A percentile compares a stretch with the other conserved stretches of the same genome.
Evolutionary conservation across 305 asterid species (phyloP).

Genomic region (Fraxinus floribunda): DNA sequence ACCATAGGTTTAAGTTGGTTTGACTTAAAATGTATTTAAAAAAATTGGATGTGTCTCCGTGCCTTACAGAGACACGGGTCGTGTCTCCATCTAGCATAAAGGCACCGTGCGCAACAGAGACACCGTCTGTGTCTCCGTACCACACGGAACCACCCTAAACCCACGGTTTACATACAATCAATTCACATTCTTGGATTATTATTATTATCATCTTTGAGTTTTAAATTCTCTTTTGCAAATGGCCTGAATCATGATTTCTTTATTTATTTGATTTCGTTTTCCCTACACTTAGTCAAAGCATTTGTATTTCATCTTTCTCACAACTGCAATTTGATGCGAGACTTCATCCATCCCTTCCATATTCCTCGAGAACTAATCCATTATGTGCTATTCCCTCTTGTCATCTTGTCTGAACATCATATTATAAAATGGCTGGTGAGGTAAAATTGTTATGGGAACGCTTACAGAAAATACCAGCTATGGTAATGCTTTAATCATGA

Average conservation of each 20-base stretch:
- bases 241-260: background rate
- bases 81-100: too few relatives aligned
- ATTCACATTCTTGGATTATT: background rate
- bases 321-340: background rate
- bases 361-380: background rate
- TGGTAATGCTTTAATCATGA: background rate
- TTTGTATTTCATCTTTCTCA: background rate
- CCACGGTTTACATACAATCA: too few relatives aligned
- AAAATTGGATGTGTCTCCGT: too few relatives aligned
- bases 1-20: too few relatives aligned
- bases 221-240: background rate
- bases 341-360: background rate
- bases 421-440: background rate
- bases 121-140: too few relatives aligned
- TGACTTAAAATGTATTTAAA: too few relatives aligned
- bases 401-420: background rate
- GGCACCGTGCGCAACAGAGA: too few relatives aligned
- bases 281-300: background rate
- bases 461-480: background rate
- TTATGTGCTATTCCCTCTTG: background rate
- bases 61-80: too few relatives aligned
- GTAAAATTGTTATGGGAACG: background rate
- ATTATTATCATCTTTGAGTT: background rate
- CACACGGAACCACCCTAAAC: too few relatives aligned
- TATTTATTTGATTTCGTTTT: background rate